phyloP scores from a whole-genome alignment of 768 basidiomycete genomes.

The Boletus edulis region DNA sequence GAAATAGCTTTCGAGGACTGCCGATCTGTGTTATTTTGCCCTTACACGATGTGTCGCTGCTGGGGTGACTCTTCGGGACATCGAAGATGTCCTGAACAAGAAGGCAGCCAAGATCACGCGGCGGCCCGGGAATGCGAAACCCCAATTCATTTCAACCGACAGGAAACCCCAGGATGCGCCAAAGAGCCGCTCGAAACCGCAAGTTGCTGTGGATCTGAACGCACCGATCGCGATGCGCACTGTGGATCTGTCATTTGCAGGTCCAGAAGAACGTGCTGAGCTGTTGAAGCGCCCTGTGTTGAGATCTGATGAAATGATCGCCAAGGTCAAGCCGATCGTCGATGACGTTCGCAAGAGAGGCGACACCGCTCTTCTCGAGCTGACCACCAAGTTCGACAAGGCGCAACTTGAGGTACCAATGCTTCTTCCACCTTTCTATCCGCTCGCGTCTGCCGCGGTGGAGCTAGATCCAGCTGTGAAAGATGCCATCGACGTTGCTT shows the following conservation, averaged over 20 bases:
- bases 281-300: conserved; percentile 89
- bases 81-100: conserved; percentile 78
- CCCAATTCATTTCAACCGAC: conserved; percentile 53
- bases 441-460: conserved; percentile 48
- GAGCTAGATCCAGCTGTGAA: conserved; percentile 60
- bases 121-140: conserved; percentile 89
- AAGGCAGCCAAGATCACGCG: conserved; percentile 88
- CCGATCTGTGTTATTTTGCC: conserved; percentile 92
- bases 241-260: conserved; percentile 50
- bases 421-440: conserved; percentile 72
- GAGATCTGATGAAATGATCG: conserved; percentile 59
- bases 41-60: conserved; percentile 79
- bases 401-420: conserved; percentile 67
- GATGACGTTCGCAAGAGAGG: conserved; percentile 80
- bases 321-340: conserved; percentile 92
- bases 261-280: conserved; percentile 53
- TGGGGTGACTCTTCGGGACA: conserved; percentile 79
- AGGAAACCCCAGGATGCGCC: conserved; percentile 24
- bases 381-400: conserved; percentile 94
- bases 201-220: conserved; percentile 28
- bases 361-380: conserved; percentile 80
- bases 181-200: conserved; percentile 27
- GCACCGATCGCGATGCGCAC: conserved; percentile 76
- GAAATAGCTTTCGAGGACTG: conserved; percentile 94
- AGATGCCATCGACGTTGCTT: conserved; percentile 85